These are phyloP conservation scores for Suillus weaverae DNA, from an alignment of 768 basidiomycete genomes.

Conservation along the genomic window DNA sequence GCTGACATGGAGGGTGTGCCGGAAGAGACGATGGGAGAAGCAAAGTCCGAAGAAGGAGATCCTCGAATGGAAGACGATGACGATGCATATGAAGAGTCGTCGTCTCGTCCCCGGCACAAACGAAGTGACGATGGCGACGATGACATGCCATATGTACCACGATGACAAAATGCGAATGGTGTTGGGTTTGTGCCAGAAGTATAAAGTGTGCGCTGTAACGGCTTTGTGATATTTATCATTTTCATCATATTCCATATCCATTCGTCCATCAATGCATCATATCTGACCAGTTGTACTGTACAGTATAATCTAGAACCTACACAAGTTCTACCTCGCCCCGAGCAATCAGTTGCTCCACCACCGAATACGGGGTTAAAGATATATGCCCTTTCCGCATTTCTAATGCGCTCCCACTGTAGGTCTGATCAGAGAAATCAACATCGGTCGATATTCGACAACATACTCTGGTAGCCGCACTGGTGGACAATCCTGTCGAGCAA, in stretches of 20 bases:
- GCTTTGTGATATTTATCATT: neutral
- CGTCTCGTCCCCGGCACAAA: slow-evolving; percentile 43
- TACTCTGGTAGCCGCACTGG: slow-evolving; percentile 70
- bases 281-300: slow-evolving; percentile 8
- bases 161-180: slow-evolving; percentile 18
- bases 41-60: slow-evolving; percentile 40
- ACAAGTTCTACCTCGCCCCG: slow-evolving; percentile 78
- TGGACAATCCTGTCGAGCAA: slow-evolving; percentile 70
- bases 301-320: slow-evolving; percentile 32
- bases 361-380: slow-evolving; percentile 72
- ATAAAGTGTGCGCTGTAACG: slow-evolving; percentile 1
- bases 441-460: slow-evolving; percentile 23
- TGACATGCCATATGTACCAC: slow-evolving; percentile 45
- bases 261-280: neutral
- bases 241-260: neutral
- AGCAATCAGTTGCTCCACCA: slow-evolving; percentile 71
- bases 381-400: slow-evolving; percentile 82
- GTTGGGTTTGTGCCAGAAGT: neutral
- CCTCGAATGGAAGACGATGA: slow-evolving; percentile 43
- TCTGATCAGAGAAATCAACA: neutral
- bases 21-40: slow-evolving; percentile 36
- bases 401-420: slow-evolving; percentile 61
- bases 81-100: slow-evolving; percentile 38
- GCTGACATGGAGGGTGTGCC: slow-evolving; percentile 35
- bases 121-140: slow-evolving; percentile 32